Base-by-base conservation (phyloP, 2,329 filamentous ascomycete species). In the Colletotrichum aenigma region DNA sequence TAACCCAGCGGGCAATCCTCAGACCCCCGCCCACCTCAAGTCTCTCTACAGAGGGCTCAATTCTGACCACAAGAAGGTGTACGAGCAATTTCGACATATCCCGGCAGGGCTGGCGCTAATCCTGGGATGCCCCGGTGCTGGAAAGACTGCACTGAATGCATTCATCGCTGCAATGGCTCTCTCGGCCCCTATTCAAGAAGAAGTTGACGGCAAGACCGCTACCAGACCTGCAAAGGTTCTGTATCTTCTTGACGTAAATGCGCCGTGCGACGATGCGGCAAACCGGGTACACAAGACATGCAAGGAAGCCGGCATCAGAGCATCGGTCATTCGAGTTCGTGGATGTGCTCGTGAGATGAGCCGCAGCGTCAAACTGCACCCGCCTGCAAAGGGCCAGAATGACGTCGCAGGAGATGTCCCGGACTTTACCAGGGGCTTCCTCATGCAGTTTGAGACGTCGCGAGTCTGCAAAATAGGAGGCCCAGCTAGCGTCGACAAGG, bases 71-170 rank as follows among this genome's bases (percentile, higher is more conserved):
- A 77, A 76, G 2, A 68, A 77, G 0, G 86, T 86, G 0, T 86
- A 87, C 38, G 32, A 81, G 0, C 82, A 81, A 0, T 80, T 88
- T 0, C 74, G 76, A 3, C 76, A 77, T 2, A 84, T 89, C 13
- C 86, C 86, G 0, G 86, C 85, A n/a, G 85, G 86, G 0, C 75
- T 89, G 2, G 85, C 83, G 32, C 84, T 89, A 64, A 80, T 89
- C 1, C 87, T 87, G 8, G 87, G 87, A 6, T 87, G 87, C 7
- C 87, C 87, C 6, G 87, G 87, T 0, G 84, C 87, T 0, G 87
- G 87, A 0, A 89, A 89, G 66, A 89, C 87, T 0, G 85, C 88
- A 43, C 88, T 86, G 85, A 87, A 85, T 38, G 83, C 88, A 78
- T 79, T 86, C 2, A 78, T 87, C 4, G 81, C 86, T 3, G 85